Conservation (phyloP, 495 filamentous ascomycete species). For the Aspergillus funiculosus region DNA sequence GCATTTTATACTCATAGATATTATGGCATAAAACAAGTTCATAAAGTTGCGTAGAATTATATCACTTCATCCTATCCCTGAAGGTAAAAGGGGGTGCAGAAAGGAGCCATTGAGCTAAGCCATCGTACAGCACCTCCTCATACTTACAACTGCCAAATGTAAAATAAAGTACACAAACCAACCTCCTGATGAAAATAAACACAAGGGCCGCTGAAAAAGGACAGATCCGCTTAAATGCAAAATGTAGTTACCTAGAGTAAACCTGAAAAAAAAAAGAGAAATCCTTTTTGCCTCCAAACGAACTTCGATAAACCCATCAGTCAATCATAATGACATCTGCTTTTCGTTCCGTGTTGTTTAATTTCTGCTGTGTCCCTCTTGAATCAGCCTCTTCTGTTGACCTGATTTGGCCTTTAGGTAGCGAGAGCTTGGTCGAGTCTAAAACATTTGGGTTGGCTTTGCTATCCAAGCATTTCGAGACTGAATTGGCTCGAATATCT, state of each 20-base stretch:
- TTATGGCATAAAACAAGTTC: too few species aligned
- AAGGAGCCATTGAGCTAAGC: too few species aligned
- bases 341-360: constrained; percentile 9
- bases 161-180: constrained; percentile 1
- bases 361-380: constrained; percentile 13
- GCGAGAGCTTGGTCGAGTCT: neutral
- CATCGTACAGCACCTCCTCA: neutral
- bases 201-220: constrained; percentile 2
- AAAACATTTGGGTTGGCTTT: neutral
- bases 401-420: neutral
- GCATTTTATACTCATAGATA: too few species aligned
- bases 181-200: constrained; percentile 3
- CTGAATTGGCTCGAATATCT: neutral
- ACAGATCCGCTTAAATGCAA: constrained; percentile 8
- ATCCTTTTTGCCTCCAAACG: neutral
- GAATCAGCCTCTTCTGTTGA: neutral
- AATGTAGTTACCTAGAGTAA: neutral
- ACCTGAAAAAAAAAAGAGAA: neutral
- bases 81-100: too few species aligned
- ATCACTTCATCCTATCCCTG: too few species aligned
- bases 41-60: too few species aligned
- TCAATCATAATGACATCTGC: constrained; percentile 41
- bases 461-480: neutral
- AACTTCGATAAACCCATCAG: constrained; percentile 19
- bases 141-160: neutral